These are phyloP conservation scores for Hirsutella minnesotensis DNA, from an alignment of 2,329 filamentous ascomycete genomes.

Conservation along the genomic window DNA sequence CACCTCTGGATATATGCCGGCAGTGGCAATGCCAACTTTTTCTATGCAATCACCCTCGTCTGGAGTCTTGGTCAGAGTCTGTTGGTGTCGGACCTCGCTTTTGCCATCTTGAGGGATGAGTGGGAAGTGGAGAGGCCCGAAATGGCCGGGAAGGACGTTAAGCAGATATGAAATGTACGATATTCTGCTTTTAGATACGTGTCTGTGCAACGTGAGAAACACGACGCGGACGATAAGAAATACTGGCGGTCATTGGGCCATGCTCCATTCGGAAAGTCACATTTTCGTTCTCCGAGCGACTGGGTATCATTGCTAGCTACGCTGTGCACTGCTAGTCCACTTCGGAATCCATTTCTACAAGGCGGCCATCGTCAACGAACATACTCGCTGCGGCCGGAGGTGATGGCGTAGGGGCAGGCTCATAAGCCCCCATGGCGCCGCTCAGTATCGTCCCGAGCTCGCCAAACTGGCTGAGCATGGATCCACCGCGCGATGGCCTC, in stretches of 20 bases:
- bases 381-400: constrained; percentile 2
- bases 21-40: constrained; percentile 97
- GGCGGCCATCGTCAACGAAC: constrained; percentile 11
- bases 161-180: constrained; percentile 52
- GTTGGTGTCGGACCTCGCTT: constrained; percentile 76
- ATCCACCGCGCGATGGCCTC: constrained; percentile 17
- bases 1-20: constrained; percentile 97
- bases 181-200: too few species aligned
- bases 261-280: neutral
- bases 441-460: constrained; percentile 34
- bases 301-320: constrained; percentile 10
- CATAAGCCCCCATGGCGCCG: constrained; percentile 18
- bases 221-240: neutral
- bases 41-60: constrained; percentile 97
- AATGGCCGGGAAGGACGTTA: constrained; percentile 76
- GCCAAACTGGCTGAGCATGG: constrained; percentile 30
- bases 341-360: constrained; percentile 24
- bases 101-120: constrained; percentile 82
- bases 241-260: neutral
- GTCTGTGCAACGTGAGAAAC: too few species aligned
- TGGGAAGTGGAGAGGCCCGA: constrained; percentile 89
- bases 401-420: constrained; percentile 6
- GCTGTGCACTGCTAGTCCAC: constrained; percentile 14
- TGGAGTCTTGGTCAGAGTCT: constrained; percentile 89
- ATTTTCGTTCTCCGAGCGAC: neutral